Base-by-base conservation (phyloP, 176 grass and related monocot genomes). In the Aegilops longissima region DNA sequence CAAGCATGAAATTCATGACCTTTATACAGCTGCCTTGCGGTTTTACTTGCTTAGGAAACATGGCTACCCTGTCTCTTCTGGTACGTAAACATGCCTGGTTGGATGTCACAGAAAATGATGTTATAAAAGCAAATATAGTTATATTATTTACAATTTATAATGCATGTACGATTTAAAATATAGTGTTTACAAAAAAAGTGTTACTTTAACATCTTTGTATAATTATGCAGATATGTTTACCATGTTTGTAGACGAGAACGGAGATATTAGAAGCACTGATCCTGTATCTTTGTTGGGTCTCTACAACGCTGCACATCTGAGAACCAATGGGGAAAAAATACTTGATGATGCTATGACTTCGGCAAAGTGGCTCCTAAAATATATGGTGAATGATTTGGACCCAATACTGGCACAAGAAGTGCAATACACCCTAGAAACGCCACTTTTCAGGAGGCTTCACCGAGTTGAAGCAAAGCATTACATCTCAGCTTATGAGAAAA, bases 401-500 rank as follows among this genome's bases (percentile, higher is more conserved):
- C 12, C 42, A 36, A 23, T 24, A 13, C 25, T 89, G 6, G 84
- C 73, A 31, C 13, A 84, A 3, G 65, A 87, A 54, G 87, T 85
- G 12, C 7, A 21, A 2, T 29, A 51, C 12, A 58, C 84, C 4
- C 30, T 93, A 17, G 52, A 84, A 59, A 74, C 42, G 1, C 79
- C 90, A 51, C 62, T 86, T 16, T 76, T 42, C 3, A 73, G 87
- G 42, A 83, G 82, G 23, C 66, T 82, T 5, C 45, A 71, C 9
- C 78, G 89, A 29, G 72, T 91, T 18, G 80, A 87, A 31, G 74
- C 85, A 11, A 40, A 29, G 10, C 35, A 24, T 13, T 84, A 76
- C 30, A 84, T 91, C 40, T 70, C 80, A 6, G 44, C 79, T 4
- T 91, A 87, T n/a, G 24, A 91, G 25, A 44, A 87, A 44, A 80